Evolutionary conservation across 2,329 filamentous ascomycete species (phyloP).

Genomic region (Nigrospora sphaerica): DNA sequence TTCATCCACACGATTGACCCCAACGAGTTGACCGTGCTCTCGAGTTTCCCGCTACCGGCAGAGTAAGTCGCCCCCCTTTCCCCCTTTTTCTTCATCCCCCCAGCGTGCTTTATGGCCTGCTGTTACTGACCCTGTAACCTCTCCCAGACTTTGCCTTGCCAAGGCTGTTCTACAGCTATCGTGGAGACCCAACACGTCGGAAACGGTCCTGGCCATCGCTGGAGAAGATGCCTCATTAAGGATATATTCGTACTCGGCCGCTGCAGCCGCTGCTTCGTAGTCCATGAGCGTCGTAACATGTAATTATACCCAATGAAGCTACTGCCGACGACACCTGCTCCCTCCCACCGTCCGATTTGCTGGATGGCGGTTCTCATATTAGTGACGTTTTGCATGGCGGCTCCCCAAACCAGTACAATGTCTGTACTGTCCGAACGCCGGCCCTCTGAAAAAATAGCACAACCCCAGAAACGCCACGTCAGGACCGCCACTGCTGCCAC

Average conservation of each 20-base stretch:
- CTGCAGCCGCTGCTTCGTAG: conserved; percentile 8
- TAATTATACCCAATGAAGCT: no score
- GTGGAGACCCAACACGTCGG: conserved; percentile 50
- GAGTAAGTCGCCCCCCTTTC: conserved; percentile 27
- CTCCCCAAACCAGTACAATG: no score
- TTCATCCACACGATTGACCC: conserved; percentile 33
- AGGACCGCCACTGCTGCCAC: no score
- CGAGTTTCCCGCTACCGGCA: conserved; percentile 24
- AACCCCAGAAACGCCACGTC: no score
- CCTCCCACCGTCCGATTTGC: no score
- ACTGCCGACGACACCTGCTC: no score
- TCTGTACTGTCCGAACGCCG: no score
- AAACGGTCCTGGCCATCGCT: conserved; percentile 41
- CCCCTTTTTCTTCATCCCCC: neutral
- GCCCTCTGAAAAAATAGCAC: no score
- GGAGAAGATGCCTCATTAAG: conserved; percentile 56
- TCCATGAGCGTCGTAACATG: neutral
- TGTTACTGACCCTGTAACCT: no score
- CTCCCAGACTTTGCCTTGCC: conserved; percentile 46
- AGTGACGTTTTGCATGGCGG: no score
- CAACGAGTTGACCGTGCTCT: conserved; percentile 28
- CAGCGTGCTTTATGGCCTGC: neutral
- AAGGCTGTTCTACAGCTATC: conserved; percentile 60
- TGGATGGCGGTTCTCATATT: no score
- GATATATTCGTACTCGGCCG: conserved; percentile 38